Evolutionary conservation across 2,329 filamentous ascomycete species (phyloP).

Genomic region (Metarhizium humberi): DNA sequence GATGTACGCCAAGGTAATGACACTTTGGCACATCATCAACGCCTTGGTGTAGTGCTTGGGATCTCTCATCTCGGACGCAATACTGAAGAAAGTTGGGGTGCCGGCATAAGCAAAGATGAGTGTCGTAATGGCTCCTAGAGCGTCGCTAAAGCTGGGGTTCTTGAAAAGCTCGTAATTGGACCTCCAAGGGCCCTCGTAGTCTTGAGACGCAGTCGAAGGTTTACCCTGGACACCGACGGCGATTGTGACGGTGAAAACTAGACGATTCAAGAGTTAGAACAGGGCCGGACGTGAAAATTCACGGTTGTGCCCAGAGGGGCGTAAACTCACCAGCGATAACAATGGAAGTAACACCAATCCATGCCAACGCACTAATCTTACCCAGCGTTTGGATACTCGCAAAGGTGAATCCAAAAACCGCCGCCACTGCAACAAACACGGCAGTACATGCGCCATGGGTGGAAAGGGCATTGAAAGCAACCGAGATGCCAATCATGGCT

Average conservation of each 20-base stretch:
- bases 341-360: constrained; percentile 5
- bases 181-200: constrained; percentile 10
- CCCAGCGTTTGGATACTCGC: constrained; percentile 17
- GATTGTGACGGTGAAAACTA: too few species aligned
- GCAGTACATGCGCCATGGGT: constrained; percentile 14
- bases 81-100: constrained; percentile 24
- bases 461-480: constrained; percentile 25
- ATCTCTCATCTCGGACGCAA: constrained; percentile 24
- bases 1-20: constrained; percentile 23
- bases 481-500: constrained; percentile 27
- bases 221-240: too few species aligned
- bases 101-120: constrained; percentile 28
- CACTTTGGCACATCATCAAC: constrained; percentile 15
- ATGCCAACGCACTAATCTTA: constrained; percentile 16
- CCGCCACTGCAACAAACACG: constrained; percentile 22
- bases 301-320: too few species aligned
- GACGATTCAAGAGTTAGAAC: too few species aligned
- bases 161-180: constrained; percentile 20
- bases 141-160: constrained; percentile 19
- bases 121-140: constrained; percentile 19
- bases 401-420: constrained; percentile 15
- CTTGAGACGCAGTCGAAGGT: too few species aligned
- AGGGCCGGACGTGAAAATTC: too few species aligned
- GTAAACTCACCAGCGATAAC: too few species aligned
- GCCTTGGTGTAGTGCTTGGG: constrained; percentile 18